Evolutionary conservation across 2,329 filamentous ascomycete genomes (phyloP), one percentile per base, ranked within the genome.

Genomic region (Phialophora chinensis): DNA sequence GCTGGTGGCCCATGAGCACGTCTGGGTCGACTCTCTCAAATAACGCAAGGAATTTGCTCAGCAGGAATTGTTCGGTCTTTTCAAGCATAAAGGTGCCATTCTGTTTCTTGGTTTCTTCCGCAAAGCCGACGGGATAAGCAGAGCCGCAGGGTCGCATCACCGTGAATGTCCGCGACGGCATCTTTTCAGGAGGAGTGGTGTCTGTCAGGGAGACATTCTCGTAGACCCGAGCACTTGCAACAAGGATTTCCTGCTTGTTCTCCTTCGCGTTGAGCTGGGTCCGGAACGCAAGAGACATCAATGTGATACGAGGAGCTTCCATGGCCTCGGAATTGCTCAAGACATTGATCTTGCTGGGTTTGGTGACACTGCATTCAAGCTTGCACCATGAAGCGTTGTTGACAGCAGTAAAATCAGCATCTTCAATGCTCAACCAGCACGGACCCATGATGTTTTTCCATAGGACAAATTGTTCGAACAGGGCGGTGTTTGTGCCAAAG

Each of bases 361-460:
- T 90, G 42, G 87, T 85, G 55, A 93, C 90, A 73, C 91, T 86
- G 57, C 96, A 88, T 79, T 99, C 95, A 11, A 99, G 87, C 79
- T 97, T 98, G 84, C 95, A 97, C 86, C 96, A 95, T 0, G 95
- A 99, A 11, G 93, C 91, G 73, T 97, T 97, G 78, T 92, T 94
- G 72, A 98, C 85, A 5, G 90, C 84, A 20, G 86, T 85, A 76
- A 96, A 97, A 77, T 97, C 89, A 33, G 91, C 91, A 71, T 91
- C 90, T 71, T 93, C 86, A 63, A 99, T 95, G 75, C 90, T 93
- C 54, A 99, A 86, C 95, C 95, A 99, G 77, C 95, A 98, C 33
- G 95, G 95, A 1, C 95, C 95, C 94, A 97, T 99, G 73, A 99
- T 91, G 75, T 97, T 96, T 81, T 97, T 98, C 91, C 93, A 97